Percentiles rank a stretch among this genome's conserved stretches.
phyloP scores from a whole-genome alignment of 129 eudicot genomes.

The Tagetes erecta region DNA sequence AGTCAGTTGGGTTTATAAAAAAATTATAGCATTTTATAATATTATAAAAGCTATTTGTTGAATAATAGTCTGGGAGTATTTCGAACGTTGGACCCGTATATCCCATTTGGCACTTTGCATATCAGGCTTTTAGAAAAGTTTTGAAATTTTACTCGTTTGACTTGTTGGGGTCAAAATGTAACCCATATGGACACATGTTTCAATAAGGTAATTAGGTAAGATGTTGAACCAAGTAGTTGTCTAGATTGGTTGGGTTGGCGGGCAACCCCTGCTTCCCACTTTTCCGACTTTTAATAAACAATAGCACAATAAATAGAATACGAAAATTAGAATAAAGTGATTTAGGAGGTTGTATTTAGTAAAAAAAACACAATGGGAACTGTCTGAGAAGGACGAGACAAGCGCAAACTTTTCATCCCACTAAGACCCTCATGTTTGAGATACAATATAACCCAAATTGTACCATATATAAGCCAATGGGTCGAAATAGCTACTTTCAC shows the following conservation, averaged over 20 bases:
- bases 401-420: too few relatives aligned
- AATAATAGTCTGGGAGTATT: background rate
- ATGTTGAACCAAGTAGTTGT: too few relatives aligned
- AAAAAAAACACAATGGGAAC: background rate
- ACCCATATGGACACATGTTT: background rate
- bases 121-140: background rate
- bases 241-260: background rate
- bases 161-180: background rate
- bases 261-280: background rate
- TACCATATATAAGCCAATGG: background rate
- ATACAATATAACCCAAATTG: background rate
- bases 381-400: too few relatives aligned
- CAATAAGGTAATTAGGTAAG: background rate
- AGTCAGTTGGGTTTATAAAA: background rate
- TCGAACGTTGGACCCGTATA: background rate
- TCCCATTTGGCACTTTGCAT: background rate
- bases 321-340: background rate
- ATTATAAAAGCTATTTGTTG: background rate
- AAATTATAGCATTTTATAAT: background rate
- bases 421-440: background rate
- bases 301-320: background rate
- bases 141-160: background rate
- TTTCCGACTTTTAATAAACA: background rate
- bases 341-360: background rate
- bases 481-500: background rate